Evolutionary conservation across 306 rosid genomes (phyloP), one percentile per base, ranked within the genome.

Genomic region (Cicer arietinum): DNA sequence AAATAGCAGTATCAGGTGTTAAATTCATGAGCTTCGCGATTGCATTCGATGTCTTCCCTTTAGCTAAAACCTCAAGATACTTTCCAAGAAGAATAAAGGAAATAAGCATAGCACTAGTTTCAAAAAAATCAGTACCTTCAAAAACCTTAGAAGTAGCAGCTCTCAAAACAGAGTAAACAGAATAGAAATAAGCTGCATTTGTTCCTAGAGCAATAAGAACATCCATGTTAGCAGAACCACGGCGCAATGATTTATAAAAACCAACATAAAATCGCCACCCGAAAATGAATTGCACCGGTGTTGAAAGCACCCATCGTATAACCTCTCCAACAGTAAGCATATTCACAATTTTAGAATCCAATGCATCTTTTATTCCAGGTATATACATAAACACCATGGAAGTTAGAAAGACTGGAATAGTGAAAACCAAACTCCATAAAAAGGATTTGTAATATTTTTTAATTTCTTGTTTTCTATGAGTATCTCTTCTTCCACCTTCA

Each of bases 301-400:
- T 91, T 4, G 96, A 54, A 35, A 93, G 87, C 67, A 85, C 89
- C 98, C 96, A 93, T 77, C 92, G 77, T 30, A 75, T 9, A 64
- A 91, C 68, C 83, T 86, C 87, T 7, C 96, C 98, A 6, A 91
- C 51, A 1, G 67, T 93, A 44, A 93, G 80, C 92, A 85, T 89
- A 46, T 93, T 91, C 42, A 91, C 87, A 6, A 91, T 68, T 77
- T 86, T 91, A 1, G 71, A 53, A 35, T 93, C 98, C 20, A 93
- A 67, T 5, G 30, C 48, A 46, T 84, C 79, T 63, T 88, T 89
- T 10, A 87, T 67, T 52, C 86, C 85, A n/a, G 97, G 92, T 17
- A 93, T 69, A 72, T 91, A 93, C 98, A 91, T 93, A 47, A 93
- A 78, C 43, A 93, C 89, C 98, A 93, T 93, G 75, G 97, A 89